Conservation (phyloP, 768 basidiomycete species). For the Xerocomellus chrysenteron region DNA sequence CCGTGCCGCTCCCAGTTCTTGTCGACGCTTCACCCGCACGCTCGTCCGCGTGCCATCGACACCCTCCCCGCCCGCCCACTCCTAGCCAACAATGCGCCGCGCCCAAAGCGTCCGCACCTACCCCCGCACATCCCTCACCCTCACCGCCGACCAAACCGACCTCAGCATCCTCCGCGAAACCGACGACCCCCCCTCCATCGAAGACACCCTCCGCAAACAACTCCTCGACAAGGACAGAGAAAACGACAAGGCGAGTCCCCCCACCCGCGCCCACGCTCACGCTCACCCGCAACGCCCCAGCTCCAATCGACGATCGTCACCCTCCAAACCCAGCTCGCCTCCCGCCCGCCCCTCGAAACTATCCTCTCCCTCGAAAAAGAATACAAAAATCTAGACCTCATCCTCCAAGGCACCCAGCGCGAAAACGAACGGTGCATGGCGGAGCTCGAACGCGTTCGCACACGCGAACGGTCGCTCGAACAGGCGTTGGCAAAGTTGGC, state of each 20-base stretch:
- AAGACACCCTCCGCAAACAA: slow-evolving; percentile 62
- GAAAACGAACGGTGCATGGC: slow-evolving; percentile 87
- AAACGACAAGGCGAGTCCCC: slow-evolving; percentile 56
- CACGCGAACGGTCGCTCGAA: slow-evolving; percentile 77
- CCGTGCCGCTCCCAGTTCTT: background rate
- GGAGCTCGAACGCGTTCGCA: slow-evolving; percentile 67
- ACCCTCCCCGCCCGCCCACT: background rate
- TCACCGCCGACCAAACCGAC: slow-evolving; percentile 45
- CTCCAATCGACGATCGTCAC: slow-evolving; percentile 59
- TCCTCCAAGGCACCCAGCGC: slow-evolving; percentile 76
- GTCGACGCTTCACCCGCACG: no score
- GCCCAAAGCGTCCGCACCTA: slow-evolving; percentile 63
- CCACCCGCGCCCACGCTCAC: background rate
- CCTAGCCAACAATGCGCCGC: slow-evolving; percentile 44
- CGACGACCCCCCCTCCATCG: slow-evolving; percentile 46
- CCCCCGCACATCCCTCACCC: slow-evolving; percentile 46
- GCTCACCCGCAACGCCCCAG: slow-evolving; percentile 32
- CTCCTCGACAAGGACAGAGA: slow-evolving; percentile 68
- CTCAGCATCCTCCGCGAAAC: slow-evolving; percentile 58
- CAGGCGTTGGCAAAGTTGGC: slow-evolving; percentile 66
- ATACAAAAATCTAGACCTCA: slow-evolving; percentile 69
- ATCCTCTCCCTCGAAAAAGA: slow-evolving; percentile 70
- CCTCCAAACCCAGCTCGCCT: slow-evolving; percentile 63
- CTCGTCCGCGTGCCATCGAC: no score
- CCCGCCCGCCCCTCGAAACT: slow-evolving; percentile 65